Percentiles rank a stretch among this genome's conserved stretches.
Evolutionary conservation across 805 yeast genomes (phyloP).

Genomic region (Zygosaccharomyces lentus): DNA sequence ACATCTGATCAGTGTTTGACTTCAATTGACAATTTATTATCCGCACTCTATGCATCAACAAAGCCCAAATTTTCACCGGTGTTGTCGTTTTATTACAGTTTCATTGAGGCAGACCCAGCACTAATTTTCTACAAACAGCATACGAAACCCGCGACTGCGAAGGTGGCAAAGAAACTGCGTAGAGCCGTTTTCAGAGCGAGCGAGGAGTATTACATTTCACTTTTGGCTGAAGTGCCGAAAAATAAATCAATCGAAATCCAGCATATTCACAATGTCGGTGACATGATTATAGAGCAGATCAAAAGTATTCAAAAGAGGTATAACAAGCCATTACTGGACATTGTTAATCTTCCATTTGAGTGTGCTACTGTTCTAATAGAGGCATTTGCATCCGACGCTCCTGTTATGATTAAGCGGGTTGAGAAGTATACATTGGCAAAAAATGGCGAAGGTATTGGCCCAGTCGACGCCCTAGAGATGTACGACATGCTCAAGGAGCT

Average conservation of each 20-base stretch:
- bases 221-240: conserved; percentile 53
- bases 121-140: conserved; percentile 33
- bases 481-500: conserved; percentile 52
- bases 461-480: conserved; percentile 54
- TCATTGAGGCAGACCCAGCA: conserved; percentile 45
- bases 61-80: conserved; percentile 59
- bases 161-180: conserved; percentile 42
- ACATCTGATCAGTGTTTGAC: conserved; percentile 46
- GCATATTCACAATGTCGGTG: conserved; percentile 56
- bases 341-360: conserved; percentile 47
- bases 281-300: conserved; percentile 47
- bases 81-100: conserved; percentile 46
- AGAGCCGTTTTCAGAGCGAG: conserved; percentile 39
- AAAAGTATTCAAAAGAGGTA: conserved; percentile 54
- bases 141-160: neutral
- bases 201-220: conserved; percentile 41
- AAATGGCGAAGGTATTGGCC: conserved; percentile 37
- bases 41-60: conserved; percentile 39
- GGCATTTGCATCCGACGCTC: conserved; percentile 51
- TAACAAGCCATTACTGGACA: conserved; percentile 56
- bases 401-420: conserved; percentile 48
- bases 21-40: conserved; percentile 42
- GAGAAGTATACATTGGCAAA: conserved; percentile 37
- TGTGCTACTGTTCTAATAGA: conserved; percentile 47
- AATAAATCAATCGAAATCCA: conserved; percentile 48